phyloP scores from a whole-genome alignment of 441 rosid genomes.

The Bocquillonia castaneifolia region DNA sequence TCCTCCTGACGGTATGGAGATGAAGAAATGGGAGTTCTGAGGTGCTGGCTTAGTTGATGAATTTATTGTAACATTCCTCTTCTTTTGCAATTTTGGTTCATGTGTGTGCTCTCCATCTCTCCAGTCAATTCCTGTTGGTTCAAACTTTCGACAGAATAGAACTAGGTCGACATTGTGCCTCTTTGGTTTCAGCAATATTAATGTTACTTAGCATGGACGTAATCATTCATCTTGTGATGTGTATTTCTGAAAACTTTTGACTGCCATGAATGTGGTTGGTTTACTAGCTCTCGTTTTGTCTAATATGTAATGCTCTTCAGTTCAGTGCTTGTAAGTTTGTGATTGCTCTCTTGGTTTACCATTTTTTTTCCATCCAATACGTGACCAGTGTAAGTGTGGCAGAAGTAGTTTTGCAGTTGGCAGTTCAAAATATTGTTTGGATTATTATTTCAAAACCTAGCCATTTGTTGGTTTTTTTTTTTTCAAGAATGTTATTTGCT shows the following conservation, averaged over 20 bases:
- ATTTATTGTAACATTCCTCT: background rate
- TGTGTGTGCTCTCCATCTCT: background rate
- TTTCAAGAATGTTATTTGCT: too few species aligned
- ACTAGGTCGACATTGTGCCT: background rate
- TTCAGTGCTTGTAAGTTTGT: background rate
- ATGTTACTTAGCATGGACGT: background rate
- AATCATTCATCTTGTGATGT: background rate
- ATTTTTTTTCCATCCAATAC: too few species aligned
- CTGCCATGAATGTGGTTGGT: too few species aligned
- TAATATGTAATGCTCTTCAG: background rate
- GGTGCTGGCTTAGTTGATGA: background rate
- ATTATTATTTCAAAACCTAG: too few species aligned
- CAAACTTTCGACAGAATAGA: background rate
- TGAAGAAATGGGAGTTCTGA: conserved; percentile 70
- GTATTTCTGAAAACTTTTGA: conserved; percentile 2
- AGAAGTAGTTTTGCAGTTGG: too few species aligned
- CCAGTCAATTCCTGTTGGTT: background rate
- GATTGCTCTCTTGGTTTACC: background rate
- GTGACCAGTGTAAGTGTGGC: too few species aligned
- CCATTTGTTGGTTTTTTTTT: too few species aligned
- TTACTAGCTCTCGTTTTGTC: background rate
- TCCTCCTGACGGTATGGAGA: conserved; percentile 87
- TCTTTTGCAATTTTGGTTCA: background rate
- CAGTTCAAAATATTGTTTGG: too few species aligned
- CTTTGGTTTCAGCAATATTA: background rate